Conservation (phyloP, 805 yeast genomes). For the Wickerhamia fluorescens region DNA sequence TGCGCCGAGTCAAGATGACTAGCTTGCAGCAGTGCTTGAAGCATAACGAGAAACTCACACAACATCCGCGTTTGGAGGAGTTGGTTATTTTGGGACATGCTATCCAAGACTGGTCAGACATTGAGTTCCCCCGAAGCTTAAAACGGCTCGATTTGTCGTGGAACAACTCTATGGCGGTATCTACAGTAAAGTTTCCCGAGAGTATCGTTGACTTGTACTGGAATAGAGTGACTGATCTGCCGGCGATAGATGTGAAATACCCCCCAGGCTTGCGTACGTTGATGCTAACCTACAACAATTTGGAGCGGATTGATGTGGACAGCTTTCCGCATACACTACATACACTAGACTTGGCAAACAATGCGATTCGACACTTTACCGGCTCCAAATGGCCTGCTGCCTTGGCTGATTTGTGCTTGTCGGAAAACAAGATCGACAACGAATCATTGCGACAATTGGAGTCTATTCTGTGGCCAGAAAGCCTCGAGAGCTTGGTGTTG, state of each 20-base stretch:
- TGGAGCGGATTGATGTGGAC: constrained; percentile 15
- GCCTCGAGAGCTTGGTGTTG: constrained; percentile 14
- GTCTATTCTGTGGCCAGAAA: constrained; percentile 17
- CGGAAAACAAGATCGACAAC: constrained; percentile 15
- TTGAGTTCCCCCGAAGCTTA: constrained; percentile 19
- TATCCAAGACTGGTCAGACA: constrained; percentile 20
- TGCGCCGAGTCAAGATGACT: constrained; percentile 16
- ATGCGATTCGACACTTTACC: constrained; percentile 7
- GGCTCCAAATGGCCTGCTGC: constrained; percentile 19
- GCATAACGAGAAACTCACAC: constrained; percentile 4
- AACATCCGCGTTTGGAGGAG: constrained; percentile 13
- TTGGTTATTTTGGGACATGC: constrained; percentile 28
- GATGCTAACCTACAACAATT: constrained; percentile 26
- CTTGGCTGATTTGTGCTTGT: constrained; percentile 17
- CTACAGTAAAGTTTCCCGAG: constrained; percentile 16
- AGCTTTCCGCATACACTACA: constrained; percentile 22
- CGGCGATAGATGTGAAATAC: constrained; percentile 7
- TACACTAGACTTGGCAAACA: constrained; percentile 23
- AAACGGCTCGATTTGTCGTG: constrained; percentile 30
- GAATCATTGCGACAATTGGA: constrained; percentile 11
- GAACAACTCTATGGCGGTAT: constrained; percentile 18
- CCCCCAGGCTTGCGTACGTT: constrained; percentile 20
- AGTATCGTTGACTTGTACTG: constrained; percentile 21
- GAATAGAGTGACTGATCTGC: constrained; percentile 17
- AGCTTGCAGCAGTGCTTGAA: constrained; percentile 3